A percentile compares a stretch with the other conserved stretches of the same genome.
Evolutionary conservation across 2,329 filamentous ascomycete genomes (phyloP).

Genomic region (Aspergillus novoparasiticus): DNA sequence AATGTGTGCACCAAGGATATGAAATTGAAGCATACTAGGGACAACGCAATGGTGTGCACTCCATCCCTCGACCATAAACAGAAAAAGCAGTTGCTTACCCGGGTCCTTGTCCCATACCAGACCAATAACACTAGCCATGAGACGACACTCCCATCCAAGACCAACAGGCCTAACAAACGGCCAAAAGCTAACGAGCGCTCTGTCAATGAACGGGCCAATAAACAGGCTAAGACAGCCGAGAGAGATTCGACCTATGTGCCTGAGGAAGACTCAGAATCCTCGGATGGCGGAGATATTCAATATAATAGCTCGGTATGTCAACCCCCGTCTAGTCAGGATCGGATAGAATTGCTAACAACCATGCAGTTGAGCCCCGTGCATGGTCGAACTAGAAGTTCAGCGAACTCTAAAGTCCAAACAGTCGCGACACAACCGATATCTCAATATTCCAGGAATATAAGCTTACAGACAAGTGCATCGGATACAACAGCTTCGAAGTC

Average conservation of each 20-base stretch:
- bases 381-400: background rate
- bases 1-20: background rate
- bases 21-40: background rate
- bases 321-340: background rate
- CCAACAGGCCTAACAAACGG: background rate
- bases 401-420: background rate
- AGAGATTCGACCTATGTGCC: background rate
- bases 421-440: too few species aligned
- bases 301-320: background rate
- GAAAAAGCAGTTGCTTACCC: background rate
- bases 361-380: background rate
- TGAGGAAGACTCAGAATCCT: background rate
- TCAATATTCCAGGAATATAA: background rate
- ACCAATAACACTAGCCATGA: background rate
- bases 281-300: background rate
- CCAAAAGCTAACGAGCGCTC: background rate
- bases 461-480: background rate
- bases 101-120: background rate
- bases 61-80: background rate
- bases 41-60: background rate
- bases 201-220: background rate
- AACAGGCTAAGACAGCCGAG: background rate
- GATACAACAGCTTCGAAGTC: background rate
- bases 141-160: background rate
- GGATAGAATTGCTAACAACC: background rate